These are phyloP conservation scores for Calocybe gangraenosa DNA, from an alignment of 768 basidiomycete genomes.

Conservation along the genomic window DNA sequence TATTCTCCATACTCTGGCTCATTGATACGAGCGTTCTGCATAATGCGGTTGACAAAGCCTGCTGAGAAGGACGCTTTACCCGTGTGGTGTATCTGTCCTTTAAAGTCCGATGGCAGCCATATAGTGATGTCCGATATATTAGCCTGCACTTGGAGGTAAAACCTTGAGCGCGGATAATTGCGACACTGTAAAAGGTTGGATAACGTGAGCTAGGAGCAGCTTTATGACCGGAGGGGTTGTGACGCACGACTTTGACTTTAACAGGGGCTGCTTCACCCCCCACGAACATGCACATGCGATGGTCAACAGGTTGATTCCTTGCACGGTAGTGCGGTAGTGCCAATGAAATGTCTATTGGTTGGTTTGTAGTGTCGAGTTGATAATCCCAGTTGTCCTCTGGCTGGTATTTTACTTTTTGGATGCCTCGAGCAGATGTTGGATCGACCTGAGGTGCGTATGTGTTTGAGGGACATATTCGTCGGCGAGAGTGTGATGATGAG, in stretches of 20 bases:
- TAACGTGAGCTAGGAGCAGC: slow-evolving; percentile 10
- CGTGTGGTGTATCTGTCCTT: slow-evolving; percentile 56
- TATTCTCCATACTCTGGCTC: slow-evolving; percentile 29
- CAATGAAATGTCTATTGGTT: slow-evolving; percentile 60
- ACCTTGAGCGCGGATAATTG: slow-evolving; percentile 45
- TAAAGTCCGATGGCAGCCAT: slow-evolving; percentile 79
- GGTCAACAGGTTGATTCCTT: slow-evolving; percentile 63
- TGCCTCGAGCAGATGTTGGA: slow-evolving; percentile 35
- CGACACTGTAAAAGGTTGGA: slow-evolving; percentile 44
- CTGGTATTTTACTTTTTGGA: slow-evolving; percentile 62
- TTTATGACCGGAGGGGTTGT: neutral
- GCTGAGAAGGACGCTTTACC: slow-evolving; percentile 58
- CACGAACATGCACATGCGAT: slow-evolving; percentile 70
- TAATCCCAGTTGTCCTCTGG: slow-evolving; percentile 65
- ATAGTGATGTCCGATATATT: slow-evolving; percentile 67
- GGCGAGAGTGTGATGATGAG: neutral
- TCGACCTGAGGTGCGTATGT: slow-evolving; percentile 17
- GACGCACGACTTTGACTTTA: slow-evolving; percentile 71
- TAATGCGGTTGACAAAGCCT: slow-evolving; percentile 69
- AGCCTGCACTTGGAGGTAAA: slow-evolving; percentile 63
- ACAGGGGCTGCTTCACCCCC: slow-evolving; percentile 47
- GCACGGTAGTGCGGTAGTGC: slow-evolving; percentile 78
- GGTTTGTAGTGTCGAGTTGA: slow-evolving; percentile 46
- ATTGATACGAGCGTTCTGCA: slow-evolving; percentile 48
- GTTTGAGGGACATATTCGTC: neutral